Conservation (phyloP, 2,329 filamentous ascomycete genomes). For the Verticillium nonalfalfae region DNA sequence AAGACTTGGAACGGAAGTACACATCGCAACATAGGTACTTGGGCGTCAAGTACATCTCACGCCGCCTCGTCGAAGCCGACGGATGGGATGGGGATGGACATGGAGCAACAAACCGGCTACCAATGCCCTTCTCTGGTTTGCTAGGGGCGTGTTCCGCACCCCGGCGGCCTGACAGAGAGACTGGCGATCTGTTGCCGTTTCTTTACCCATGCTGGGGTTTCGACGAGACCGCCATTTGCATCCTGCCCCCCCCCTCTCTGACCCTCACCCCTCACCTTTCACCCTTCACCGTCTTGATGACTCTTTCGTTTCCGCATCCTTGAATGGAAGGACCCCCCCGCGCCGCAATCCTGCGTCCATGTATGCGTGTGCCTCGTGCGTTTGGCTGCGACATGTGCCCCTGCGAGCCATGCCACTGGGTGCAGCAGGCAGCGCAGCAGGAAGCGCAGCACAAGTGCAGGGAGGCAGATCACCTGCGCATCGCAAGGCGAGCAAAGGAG, state of each 20-base stretch:
- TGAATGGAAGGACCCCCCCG: not conserved
- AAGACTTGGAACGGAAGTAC: not conserved
- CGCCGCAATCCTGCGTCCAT: not conserved
- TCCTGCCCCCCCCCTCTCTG: not conserved
- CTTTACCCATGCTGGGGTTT: not conserved
- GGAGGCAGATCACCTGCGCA: not conserved
- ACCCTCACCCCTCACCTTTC: not conserved
- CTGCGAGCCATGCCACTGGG: not conserved
- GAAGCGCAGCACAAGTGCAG: not conserved
- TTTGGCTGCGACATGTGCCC: not conserved
- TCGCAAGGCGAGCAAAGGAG: not conserved
- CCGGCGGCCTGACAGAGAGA: not conserved
- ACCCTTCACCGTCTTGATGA: not conserved
- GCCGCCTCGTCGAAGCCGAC: not conserved
- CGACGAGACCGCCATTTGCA: not conserved
- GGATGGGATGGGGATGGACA: not conserved
- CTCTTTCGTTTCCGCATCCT: not conserved
- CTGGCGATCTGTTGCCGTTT: not conserved
- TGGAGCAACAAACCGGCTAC: not conserved
- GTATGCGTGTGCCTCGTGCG: too few species aligned
- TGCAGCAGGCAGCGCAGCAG: not conserved
- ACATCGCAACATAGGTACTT: not conserved
- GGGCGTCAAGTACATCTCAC: not conserved
- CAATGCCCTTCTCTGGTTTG: not conserved
- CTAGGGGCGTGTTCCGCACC: not conserved